Base-by-base conservation (phyloP, 305 asterid genomes). In the Fraxinus paxiana region DNA sequence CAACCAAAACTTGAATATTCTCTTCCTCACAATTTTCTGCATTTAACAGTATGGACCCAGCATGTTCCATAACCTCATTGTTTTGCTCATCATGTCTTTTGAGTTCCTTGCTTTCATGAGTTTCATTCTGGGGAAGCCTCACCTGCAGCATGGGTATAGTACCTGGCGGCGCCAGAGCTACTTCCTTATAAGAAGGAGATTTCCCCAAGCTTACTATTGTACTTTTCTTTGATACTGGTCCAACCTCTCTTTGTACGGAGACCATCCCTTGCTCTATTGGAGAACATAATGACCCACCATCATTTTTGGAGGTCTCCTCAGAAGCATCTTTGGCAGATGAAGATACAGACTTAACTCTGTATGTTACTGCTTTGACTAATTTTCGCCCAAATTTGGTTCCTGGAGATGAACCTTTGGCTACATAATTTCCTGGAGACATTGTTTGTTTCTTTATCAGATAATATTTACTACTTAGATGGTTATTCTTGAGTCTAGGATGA, bases 151-250 rank as follows among this genome's bases (percentile, higher is more conserved):
- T 89, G 63, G 93, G 88, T 83, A 96, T 89, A 84, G 97, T 89
- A 82, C 99, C 99, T 2, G 99, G 99, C 24, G 97, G 99, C 59
- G 99, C 99, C 84, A 96, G 85, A 78, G 99, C 98, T 82, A 96
- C 99, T 84, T 96, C 99, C 93, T 96, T 96, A 81, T 96, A 96
- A 22, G 99, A 96, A 83, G 98, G 99, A 81, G 99, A 92, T 85
- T 90, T 93, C 73, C 98, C 98, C 80, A 96, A 88, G 85, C 89
- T 92, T 75, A 92, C 96, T 59, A 96, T 83, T 69, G 97, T 90
- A 84, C 98, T 89, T 82, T 92, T 89, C 87, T 88, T 92, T 22
- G 88, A 78, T 76, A 88, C 84, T 51, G 87, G 81, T 75, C 88
- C 88, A 34, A 83, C 90, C 84, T 92, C 95, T 74, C 81, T 87